Percentiles rank a stretch among this genome's conserved stretches.
These are phyloP conservation scores for Plectosphaerella cucumerina DNA, from an alignment of 2,329 filamentous ascomycete genomes.

Conservation along the genomic window DNA sequence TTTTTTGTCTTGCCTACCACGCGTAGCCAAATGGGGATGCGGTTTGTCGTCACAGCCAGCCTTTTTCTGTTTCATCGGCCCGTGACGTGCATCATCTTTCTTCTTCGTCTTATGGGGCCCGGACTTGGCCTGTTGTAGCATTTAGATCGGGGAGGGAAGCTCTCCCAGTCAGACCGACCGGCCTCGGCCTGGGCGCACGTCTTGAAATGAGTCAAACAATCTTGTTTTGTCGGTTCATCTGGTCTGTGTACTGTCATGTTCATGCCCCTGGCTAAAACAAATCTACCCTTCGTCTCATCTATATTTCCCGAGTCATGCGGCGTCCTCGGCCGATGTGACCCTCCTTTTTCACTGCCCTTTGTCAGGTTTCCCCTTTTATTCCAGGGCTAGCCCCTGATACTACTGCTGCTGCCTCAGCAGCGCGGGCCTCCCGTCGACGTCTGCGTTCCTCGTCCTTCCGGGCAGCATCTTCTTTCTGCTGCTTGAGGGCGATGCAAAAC, in stretches of 20 bases:
- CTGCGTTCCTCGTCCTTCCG: conserved; percentile 32
- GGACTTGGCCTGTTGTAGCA: neutral
- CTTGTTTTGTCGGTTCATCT: neutral
- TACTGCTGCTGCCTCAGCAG: conserved; percentile 6
- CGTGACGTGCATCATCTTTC: neutral
- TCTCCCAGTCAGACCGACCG: conserved; percentile 1
- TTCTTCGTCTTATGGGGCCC: neutral
- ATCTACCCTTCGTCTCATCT: neutral
- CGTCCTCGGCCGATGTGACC: neutral
- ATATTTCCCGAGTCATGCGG: neutral
- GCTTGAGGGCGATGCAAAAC: conserved; percentile 58
- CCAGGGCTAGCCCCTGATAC: neutral
- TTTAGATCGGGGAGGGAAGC: neutral
- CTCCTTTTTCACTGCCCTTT: neutral
- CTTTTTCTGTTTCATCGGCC: neutral
- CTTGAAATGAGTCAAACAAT: neutral
- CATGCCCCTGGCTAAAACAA: too few species aligned
- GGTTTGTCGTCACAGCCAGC: conserved; percentile 10
- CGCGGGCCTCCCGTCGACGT: conserved; percentile 14
- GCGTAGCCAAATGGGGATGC: conserved; percentile 9
- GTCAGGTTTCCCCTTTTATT: neutral
- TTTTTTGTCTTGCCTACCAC: conserved; percentile 3
- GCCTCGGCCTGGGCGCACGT: neutral
- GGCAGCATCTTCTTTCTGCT: conserved; percentile 44
- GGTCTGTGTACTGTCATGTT: neutral